These are phyloP conservation scores for Physocladia obscura DNA, from an alignment of 192 early-diverging fungal species.

Conservation along the genomic window DNA sequence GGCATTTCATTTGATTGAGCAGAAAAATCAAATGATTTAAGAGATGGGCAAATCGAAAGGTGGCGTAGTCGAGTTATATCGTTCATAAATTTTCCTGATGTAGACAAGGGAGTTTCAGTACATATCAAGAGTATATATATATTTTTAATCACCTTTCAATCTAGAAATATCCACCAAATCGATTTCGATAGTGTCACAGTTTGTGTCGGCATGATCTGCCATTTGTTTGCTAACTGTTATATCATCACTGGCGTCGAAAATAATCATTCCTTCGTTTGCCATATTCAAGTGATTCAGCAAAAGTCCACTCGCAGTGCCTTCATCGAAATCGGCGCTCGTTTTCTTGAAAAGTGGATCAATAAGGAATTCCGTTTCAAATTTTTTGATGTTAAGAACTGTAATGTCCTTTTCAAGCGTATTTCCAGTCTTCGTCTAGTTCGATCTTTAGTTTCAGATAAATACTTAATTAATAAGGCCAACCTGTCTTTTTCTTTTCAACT, in stretches of 20 bases:
- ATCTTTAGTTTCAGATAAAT: background rate
- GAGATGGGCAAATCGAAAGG: conserved; percentile 66
- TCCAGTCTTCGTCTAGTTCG: conserved; percentile 10
- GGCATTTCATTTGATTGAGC: conserved; percentile 15
- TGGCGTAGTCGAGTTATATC: conserved; percentile 42
- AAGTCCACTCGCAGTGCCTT: conserved; percentile 90
- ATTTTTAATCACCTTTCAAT: conserved; percentile 37
- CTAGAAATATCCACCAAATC: conserved; percentile 42
- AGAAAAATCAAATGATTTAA: conserved; percentile 69
- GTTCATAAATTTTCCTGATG: conserved; percentile 46
- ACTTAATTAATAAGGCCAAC: background rate
- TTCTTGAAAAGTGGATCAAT: conserved; percentile 97
- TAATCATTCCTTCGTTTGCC: conserved; percentile 79
- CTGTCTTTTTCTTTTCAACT: conserved; percentile 13
- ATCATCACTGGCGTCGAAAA: conserved; percentile 92
- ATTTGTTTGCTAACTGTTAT: conserved; percentile 30
- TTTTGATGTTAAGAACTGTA: conserved; percentile 73
- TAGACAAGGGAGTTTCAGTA: no score
- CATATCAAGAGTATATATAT: background rate
- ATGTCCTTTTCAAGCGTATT: conserved; percentile 84
- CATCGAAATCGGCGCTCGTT: conserved; percentile 97
- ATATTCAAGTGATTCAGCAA: conserved; percentile 85
- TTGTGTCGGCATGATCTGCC: conserved; percentile 13
- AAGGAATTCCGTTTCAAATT: conserved; percentile 86
- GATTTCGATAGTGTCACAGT: background rate